Evolutionary conservation across 208 protist species (phyloP).

Genomic region (Acanthamoeba lenticulata): DNA sequence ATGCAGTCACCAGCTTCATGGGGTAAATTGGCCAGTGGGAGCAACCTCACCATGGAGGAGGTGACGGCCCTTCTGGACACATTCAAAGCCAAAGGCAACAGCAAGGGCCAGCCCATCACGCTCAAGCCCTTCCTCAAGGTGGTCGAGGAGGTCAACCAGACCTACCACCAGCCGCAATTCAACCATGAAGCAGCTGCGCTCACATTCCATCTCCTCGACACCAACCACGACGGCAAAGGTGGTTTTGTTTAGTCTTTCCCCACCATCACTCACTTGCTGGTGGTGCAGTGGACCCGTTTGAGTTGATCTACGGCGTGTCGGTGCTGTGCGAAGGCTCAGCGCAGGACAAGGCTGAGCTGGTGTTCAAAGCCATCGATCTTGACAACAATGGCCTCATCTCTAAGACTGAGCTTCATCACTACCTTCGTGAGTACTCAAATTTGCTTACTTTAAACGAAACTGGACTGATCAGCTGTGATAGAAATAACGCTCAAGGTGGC

Average conservation of each 20-base stretch:
- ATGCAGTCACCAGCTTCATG: neutral
- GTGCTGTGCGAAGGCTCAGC: conserved; percentile 31
- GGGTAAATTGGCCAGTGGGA: neutral
- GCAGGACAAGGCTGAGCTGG: conserved; percentile 28
- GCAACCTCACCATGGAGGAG: neutral
- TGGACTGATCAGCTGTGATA: no score
- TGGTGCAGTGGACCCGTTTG: conserved; percentile 18
- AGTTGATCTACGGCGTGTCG: conserved; percentile 53
- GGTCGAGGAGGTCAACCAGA: conserved; percentile 40
- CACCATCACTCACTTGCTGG: no score
- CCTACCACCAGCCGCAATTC: conserved; percentile 39
- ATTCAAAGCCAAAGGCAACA: conserved; percentile 15
- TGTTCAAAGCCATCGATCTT: conserved; percentile 46
- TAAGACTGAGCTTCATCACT: conserved; percentile 18
- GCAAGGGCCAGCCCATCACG: conserved; percentile 21
- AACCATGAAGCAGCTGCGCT: conserved; percentile 1
- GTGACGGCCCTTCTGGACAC: neutral
- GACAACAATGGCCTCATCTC: conserved; percentile 23
- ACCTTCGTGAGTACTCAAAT: no score
- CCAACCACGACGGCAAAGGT: conserved; percentile 54
- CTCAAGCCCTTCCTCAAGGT: conserved; percentile 48
- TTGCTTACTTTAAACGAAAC: no score
- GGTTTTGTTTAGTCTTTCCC: no score
- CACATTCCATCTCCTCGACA: conserved; percentile 18
- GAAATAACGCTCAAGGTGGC: conserved; percentile 29